Conservation (phyloP, 2,329 filamentous ascomycete species). For the Ophiostoma sp. region DNA sequence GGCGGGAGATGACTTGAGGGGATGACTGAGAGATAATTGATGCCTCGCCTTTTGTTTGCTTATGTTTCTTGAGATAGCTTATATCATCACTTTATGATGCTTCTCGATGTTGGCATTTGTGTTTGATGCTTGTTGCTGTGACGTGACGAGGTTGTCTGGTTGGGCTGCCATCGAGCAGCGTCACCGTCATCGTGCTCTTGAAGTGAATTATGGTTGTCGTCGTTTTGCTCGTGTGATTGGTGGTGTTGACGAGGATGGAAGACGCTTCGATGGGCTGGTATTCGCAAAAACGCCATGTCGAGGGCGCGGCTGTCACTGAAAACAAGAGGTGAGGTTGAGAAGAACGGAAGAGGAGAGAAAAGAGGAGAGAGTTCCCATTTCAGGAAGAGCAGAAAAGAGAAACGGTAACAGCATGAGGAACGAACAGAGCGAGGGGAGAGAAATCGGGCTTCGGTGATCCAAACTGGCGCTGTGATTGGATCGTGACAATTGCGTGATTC, state of each 20-base stretch:
- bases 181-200: background rate
- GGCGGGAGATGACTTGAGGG: constrained; percentile 12
- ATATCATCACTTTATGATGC: background rate
- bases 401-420: background rate
- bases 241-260: background rate
- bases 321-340: constrained; percentile 21
- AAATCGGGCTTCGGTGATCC: background rate
- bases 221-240: background rate
- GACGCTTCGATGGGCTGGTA: background rate
- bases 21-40: background rate
- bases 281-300: background rate
- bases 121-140: background rate
- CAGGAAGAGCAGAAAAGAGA: background rate
- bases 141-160: background rate
- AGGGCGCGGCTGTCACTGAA: constrained; percentile 15
- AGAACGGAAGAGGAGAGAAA: background rate
- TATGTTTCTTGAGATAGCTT: background rate
- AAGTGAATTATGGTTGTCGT: background rate
- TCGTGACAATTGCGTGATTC: constrained; percentile 25
- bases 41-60: background rate
- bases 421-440: constrained; percentile 5
- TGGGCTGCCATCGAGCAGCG: no score
- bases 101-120: background rate
- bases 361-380: background rate
- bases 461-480: constrained; percentile 22